These are phyloP conservation scores for Fusarium chuoi DNA, from an alignment of 2,329 filamentous ascomycete species.

Conservation along the genomic window DNA sequence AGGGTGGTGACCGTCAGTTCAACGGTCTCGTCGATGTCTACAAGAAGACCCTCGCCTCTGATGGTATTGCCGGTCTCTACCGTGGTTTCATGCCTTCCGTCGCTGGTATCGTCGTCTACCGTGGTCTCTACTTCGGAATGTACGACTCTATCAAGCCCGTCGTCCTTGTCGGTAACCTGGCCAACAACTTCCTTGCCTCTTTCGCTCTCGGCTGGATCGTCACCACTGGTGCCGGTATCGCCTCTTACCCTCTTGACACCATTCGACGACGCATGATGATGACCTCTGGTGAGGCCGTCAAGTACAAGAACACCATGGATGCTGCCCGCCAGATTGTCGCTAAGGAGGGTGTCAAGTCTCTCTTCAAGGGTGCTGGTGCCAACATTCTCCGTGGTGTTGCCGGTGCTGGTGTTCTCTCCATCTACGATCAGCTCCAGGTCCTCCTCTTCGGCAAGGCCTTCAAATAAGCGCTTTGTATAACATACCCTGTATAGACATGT, in stretches of 20 bases:
- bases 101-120: conserved; percentile 99
- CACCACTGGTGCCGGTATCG: conserved; percentile 99
- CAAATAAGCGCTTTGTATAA: conserved; percentile 68
- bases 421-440: conserved; percentile 99
- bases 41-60: conserved; percentile 99
- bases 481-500: conserved; percentile 55
- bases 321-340: conserved; percentile 96
- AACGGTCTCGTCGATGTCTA: conserved; percentile 99
- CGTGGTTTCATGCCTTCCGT: conserved; percentile 99
- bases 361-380: conserved; percentile 99
- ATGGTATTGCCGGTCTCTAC: conserved; percentile 99
- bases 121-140: conserved; percentile 99
- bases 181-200: conserved; percentile 99
- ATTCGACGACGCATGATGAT: conserved; percentile 99
- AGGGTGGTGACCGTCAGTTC: conserved; percentile 98
- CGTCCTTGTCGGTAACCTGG: conserved; percentile 87
- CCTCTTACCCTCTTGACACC: conserved; percentile 99
- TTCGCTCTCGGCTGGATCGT: conserved; percentile 99
- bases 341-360: conserved; percentile 97
- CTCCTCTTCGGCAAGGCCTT: conserved; percentile 99
- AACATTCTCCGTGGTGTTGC: conserved; percentile 99
- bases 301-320: conserved; percentile 98
- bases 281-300: conserved; percentile 97
- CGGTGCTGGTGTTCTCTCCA: conserved; percentile 99
- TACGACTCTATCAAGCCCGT: conserved; percentile 99